Base-by-base conservation (phyloP, 2,329 filamentous ascomycete species). In the Ophiocordyceps camponoti-leonardi region DNA sequence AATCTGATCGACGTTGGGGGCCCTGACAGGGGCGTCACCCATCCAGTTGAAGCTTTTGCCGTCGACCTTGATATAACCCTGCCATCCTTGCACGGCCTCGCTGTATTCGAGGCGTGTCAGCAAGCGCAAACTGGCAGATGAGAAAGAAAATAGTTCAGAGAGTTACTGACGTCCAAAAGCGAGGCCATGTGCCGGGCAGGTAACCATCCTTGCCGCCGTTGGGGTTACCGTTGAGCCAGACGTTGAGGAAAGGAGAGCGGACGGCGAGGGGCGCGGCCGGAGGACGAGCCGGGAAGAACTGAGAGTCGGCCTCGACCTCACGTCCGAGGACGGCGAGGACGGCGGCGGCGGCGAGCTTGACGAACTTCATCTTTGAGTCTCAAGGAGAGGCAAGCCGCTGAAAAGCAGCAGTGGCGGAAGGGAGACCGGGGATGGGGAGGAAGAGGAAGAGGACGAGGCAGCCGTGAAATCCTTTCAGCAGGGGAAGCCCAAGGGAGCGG, bases 201-300 rank as follows among this genome's bases (percentile, higher is more conserved):
- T 81, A 73, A 1, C 79, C 80, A 31, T 78, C 77, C 54, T 80
- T 75, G 11, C 74, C 72, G 20, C 72, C 75, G 56, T 77, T 68
- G 26, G 66, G 73, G 1, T 78, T 79, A 11, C 71, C 77, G 47
- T 73, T 63, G 40, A 81, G 67, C 80, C 81, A 86, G 14, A 77
- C 74, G 56, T 75, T 86, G 16, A 88, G 62, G 52, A 88, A 90
- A 0, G 84, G 84, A 11, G 78, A 81, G 49, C 76, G 78, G 41
- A 88, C 83, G 41, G 82, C 82, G 31, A 90, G 61, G 13, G 84
- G 83, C 26, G 83, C 67, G 1, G 81, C 72, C 16, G 81, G 81
- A 40, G 81, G 80, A 7, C 78, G 69, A 33, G 75, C 72, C 31
- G 81, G 81, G 33, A 63, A 67, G 56, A 83, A 84, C 2, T 67